Percentiles rank a stretch among this genome's conserved stretches.
Evolutionary conservation across 768 basidiomycete species (phyloP).

Genomic region (Hebeloma cylindrosporum): DNA sequence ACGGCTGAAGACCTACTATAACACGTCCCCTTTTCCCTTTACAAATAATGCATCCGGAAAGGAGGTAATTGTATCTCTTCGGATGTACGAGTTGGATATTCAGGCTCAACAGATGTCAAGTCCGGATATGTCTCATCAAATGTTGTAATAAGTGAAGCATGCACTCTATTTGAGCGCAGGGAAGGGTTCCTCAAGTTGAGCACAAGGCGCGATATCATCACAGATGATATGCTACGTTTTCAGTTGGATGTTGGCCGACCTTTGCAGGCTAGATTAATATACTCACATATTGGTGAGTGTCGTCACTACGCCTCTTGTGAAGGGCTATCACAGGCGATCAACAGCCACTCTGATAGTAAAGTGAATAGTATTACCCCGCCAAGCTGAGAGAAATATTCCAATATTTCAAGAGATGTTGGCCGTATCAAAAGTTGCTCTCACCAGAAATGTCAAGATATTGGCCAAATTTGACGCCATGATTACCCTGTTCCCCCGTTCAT

Average conservation of each 20-base stretch:
- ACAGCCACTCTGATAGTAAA: neutral
- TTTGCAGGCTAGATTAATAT: neutral
- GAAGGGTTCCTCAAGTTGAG: conserved; percentile 41
- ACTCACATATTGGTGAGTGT: conserved; percentile 38
- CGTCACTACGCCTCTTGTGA: conserved; percentile 32
- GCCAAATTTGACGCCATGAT: conserved; percentile 36
- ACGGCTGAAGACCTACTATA: too few species aligned
- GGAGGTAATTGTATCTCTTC: too few species aligned
- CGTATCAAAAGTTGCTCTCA: conserved; percentile 17
- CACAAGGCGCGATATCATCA: conserved; percentile 41
- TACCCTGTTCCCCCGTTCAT: conserved; percentile 22
- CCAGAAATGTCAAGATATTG: conserved; percentile 40
- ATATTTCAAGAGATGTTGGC: neutral
- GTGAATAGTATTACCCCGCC: conserved; percentile 27
- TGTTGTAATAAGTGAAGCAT: conserved; percentile 3
- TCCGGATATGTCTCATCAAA: conserved; percentile 15
- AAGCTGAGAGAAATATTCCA: conserved; percentile 23
- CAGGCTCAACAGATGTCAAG: conserved; percentile 15
- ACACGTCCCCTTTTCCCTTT: too few species aligned
- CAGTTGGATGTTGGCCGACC: neutral
- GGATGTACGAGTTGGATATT: too few species aligned
- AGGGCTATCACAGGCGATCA: conserved; percentile 21
- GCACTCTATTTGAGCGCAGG: conserved; percentile 12
- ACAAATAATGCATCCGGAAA: too few species aligned
- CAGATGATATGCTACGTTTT: conserved; percentile 31